Evolutionary conservation across 2,329 filamentous ascomycete genomes (phyloP).

Genomic region (Rachicladosporium sp.): DNA sequence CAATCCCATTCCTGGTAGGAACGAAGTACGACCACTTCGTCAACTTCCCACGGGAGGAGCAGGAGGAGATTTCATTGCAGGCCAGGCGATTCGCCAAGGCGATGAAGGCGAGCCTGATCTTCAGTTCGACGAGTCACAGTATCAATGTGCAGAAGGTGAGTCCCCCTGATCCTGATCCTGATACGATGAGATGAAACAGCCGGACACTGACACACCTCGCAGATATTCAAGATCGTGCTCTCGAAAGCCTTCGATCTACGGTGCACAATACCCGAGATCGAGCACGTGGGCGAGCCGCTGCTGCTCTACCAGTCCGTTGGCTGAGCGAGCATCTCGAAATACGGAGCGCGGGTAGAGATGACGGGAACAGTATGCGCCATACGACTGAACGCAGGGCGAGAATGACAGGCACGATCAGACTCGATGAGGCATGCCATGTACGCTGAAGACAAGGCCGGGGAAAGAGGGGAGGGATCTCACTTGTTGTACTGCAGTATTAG

Average conservation of each 20-base stretch:
- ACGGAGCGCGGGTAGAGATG: too few relatives aligned
- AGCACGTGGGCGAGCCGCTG: conserved; percentile 91
- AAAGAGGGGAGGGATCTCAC: too few relatives aligned
- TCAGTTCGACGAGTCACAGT: conserved; percentile 96
- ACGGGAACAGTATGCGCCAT: too few relatives aligned
- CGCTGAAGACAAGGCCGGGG: too few relatives aligned
- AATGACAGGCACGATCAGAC: too few relatives aligned
- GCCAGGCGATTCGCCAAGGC: conserved; percentile 93
- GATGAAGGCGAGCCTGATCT: conserved; percentile 95
- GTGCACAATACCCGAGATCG: conserved; percentile 97
- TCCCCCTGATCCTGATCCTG: too few relatives aligned
- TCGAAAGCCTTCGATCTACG: conserved; percentile 98
- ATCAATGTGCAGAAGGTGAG: conserved; percentile 99
- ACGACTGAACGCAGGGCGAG: too few relatives aligned
- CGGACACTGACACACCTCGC: conserved; percentile 2
- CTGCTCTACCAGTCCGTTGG: conserved; percentile 59
- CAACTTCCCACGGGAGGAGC: conserved; percentile 92
- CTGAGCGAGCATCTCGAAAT: not conserved
- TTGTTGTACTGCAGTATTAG: too few relatives aligned
- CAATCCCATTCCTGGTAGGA: conserved; percentile 93
- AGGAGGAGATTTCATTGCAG: conserved; percentile 97
- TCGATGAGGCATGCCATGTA: too few relatives aligned
- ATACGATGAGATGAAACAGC: too few relatives aligned
- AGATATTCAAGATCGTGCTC: conserved; percentile 99
- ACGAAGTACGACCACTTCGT: conserved; percentile 99